Evolutionary conservation across 2,329 filamentous ascomycete genomes (phyloP).

Genomic region (Bimuria novae-zelandiae): DNA sequence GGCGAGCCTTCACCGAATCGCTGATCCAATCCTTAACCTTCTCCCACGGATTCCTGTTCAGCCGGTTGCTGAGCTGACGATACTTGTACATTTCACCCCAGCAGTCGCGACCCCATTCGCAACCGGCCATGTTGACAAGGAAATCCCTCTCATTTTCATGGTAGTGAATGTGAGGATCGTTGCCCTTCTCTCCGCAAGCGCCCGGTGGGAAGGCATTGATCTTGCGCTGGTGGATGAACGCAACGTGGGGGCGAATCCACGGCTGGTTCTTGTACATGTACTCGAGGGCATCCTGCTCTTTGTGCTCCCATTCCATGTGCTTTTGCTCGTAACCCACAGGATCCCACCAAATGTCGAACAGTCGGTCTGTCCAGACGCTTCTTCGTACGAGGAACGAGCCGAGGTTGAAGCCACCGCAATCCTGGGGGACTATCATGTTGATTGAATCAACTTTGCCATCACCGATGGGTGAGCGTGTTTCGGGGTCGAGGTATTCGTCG

Average conservation of each 20-base stretch:
- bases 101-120: slow-evolving; percentile 94
- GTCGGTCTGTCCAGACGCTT: slow-evolving; percentile 84
- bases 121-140: slow-evolving; percentile 97
- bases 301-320: slow-evolving; percentile 99
- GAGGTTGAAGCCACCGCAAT: slow-evolving; percentile 94
- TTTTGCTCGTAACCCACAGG: slow-evolving; percentile 97
- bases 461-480: slow-evolving; percentile 72
- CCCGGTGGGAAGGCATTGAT: slow-evolving; percentile 94
- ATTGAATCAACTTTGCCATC: slow-evolving; percentile 79
- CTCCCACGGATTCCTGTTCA: slow-evolving; percentile 86
- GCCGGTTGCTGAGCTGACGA: slow-evolving; percentile 84
- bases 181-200: slow-evolving; percentile 79
- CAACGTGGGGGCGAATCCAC: slow-evolving; percentile 87
- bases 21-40: slow-evolving; percentile 56
- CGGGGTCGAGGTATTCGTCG: slow-evolving; percentile 74
- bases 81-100: slow-evolving; percentile 98
- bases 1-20: slow-evolving; percentile 42
- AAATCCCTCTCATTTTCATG: slow-evolving; percentile 85
- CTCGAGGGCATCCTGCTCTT: slow-evolving; percentile 94
- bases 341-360: slow-evolving; percentile 98
- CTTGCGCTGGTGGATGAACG: slow-evolving; percentile 86
- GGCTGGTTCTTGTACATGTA: slow-evolving; percentile 89
- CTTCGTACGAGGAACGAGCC: slow-evolving; percentile 92
- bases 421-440: slow-evolving; percentile 87
- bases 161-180: slow-evolving; percentile 83